Evolutionary conservation across 257 asterid genomes (phyloP).

Genomic region (Fraxinus quadrangulata): DNA sequence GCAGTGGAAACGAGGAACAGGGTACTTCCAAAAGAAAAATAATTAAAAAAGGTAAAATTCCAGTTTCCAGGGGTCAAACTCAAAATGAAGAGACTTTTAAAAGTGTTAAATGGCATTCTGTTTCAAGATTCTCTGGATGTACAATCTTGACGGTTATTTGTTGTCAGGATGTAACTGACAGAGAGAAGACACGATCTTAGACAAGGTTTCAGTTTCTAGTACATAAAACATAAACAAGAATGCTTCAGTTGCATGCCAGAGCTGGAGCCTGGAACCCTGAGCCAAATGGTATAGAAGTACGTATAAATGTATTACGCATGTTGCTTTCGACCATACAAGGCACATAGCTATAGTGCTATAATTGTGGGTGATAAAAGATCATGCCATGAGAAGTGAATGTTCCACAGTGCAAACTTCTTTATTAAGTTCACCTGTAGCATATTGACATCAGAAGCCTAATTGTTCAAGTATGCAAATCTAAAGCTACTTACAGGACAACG

Average conservation of each 20-base stretch:
- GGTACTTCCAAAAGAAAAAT: neutral
- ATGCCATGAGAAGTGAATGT: too few species aligned
- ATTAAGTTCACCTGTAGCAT: conserved; percentile 20
- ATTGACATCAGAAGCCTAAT: conserved; percentile 10
- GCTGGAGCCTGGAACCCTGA: neutral
- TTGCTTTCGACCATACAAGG: too few species aligned
- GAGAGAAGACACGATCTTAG: conserved; percentile 1
- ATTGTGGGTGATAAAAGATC: too few species aligned
- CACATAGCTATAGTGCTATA: too few species aligned
- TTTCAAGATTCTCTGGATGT: too few species aligned
- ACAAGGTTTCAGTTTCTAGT: neutral
- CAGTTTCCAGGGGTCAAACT: conserved; percentile 9
- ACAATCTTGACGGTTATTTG: conserved; percentile 8
- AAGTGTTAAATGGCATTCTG: neutral
- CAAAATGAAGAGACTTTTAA: neutral
- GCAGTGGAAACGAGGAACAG: too few species aligned
- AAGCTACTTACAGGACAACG: conserved; percentile 90
- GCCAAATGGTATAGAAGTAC: neutral
- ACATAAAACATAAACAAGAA: neutral
- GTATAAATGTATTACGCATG: conserved; percentile 6
- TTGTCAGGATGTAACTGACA: neutral
- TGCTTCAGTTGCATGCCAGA: conserved; percentile 12
- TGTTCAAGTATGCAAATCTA: conserved; percentile 20
- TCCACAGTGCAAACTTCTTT: conserved; percentile 11
- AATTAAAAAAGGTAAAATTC: neutral